Conservation (phyloP, 768 basidiomycete genomes). For the Tylopilus rubrobrunneus region DNA sequence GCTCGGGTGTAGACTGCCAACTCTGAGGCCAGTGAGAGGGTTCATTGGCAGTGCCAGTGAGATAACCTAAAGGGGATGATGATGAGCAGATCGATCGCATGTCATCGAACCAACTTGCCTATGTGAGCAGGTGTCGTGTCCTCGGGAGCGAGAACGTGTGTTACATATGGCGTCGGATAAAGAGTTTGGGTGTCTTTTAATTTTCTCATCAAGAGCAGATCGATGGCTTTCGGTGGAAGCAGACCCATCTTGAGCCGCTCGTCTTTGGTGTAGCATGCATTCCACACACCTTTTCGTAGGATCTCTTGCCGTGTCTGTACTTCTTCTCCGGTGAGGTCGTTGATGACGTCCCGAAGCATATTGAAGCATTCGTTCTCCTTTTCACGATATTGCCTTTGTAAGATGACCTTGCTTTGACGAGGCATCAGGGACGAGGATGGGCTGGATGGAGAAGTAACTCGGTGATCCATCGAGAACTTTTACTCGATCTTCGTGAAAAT, state of each 20-base stretch:
- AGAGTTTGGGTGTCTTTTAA: background rate
- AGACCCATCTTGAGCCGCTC: background rate
- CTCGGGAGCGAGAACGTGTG: no score
- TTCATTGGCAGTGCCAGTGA: background rate
- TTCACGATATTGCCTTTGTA: constrained; percentile 20
- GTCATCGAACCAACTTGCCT: constrained; percentile 5
- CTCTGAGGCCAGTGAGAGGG: background rate
- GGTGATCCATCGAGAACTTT: background rate
- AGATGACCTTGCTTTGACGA: constrained; percentile 9
- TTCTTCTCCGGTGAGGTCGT: constrained; percentile 14
- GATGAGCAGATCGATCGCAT: background rate
- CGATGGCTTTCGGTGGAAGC: constrained; percentile 4
- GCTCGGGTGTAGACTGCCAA: background rate
- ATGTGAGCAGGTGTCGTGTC: background rate
- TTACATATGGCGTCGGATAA: background rate
- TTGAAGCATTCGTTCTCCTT: constrained; percentile 22
- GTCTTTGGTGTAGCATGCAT: background rate
- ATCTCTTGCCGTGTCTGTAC: constrained; percentile 19
- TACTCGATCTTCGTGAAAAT: background rate
- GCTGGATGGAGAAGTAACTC: background rate
- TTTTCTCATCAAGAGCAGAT: constrained; percentile 5
- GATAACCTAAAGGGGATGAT: background rate
- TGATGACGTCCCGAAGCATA: constrained; percentile 17
- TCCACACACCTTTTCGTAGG: constrained; percentile 17
- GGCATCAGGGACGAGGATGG: background rate